phyloP scores from a whole-genome alignment of 1,284 basidiomycete species.

The Coniophora puteana region DNA sequence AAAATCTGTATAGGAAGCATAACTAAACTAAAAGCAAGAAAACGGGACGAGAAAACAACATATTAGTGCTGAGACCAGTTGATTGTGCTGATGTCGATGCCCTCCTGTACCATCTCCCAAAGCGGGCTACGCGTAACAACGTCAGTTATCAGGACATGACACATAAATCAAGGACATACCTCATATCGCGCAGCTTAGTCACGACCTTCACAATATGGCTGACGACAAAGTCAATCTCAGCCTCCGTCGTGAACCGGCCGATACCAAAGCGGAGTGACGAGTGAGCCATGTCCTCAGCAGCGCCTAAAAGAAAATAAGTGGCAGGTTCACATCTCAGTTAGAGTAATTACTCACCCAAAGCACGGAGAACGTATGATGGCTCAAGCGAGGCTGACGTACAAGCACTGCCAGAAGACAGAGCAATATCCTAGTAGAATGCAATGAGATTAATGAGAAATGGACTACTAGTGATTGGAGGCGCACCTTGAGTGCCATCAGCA shows the following conservation, averaged over 20 bases:
- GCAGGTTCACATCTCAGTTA: conserved; percentile 5
- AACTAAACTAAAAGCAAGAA: conserved; percentile 5
- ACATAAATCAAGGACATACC: conserved; percentile 23
- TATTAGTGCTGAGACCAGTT: conserved; percentile 80
- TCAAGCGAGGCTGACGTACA: conserved; percentile 98
- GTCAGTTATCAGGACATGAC: conserved; percentile 10
- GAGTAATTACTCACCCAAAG: conserved; percentile 59
- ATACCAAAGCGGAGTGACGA: conserved; percentile 97
- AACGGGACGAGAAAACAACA: neutral
- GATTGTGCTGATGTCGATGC: conserved; percentile 91
- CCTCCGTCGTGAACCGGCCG: conserved; percentile 97
- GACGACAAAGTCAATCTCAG: conserved; percentile 94
- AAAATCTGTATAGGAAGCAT: conserved; percentile 10
- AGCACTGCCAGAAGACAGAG: conserved; percentile 95
- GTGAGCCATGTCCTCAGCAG: conserved; percentile 98
- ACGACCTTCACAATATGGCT: conserved; percentile 89
- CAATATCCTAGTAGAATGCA: conserved; percentile 69
- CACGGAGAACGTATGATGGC: conserved; percentile 97
- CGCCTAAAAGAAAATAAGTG: conserved; percentile 44
- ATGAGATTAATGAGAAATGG: conserved; percentile 8
- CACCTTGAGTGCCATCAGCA: conserved; percentile 98
- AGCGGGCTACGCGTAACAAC: conserved; percentile 56
- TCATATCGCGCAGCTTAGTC: conserved; percentile 69
- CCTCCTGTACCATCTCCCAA: conserved; percentile 99
- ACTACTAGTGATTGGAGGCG: conserved; percentile 21